Evolutionary conservation across 2,329 filamentous ascomycete genomes (phyloP).

Genomic region (Trichoderma lentiforme): DNA sequence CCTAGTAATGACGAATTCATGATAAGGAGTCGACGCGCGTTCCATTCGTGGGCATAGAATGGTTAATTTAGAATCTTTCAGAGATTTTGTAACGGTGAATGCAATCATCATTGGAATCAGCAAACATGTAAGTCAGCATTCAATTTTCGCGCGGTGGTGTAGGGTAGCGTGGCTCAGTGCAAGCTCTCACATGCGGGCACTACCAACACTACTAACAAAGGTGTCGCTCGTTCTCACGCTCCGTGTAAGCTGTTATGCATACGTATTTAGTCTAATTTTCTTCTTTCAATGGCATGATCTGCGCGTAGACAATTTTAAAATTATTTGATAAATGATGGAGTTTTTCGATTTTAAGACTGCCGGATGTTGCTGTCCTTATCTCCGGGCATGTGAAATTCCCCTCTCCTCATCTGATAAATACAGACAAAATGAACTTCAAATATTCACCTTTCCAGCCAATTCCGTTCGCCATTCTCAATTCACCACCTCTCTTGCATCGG

Average conservation of each 20-base stretch:
- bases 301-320: background rate
- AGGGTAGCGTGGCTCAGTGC: background rate
- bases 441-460: background rate
- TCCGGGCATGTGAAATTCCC: background rate
- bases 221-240: background rate
- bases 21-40: background rate
- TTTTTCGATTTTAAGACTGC: background rate
- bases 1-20: background rate
- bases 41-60: background rate
- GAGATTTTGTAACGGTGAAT: too few relatives aligned
- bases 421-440: background rate
- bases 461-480: background rate
- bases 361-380: background rate
- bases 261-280: background rate
- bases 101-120: background rate
- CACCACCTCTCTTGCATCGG: too few relatives aligned
- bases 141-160: background rate
- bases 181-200: background rate
- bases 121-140: background rate
- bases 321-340: background rate
- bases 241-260: background rate
- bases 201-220: background rate
- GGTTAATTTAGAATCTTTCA: too few relatives aligned
- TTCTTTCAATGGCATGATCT: background rate
- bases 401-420: background rate